phyloP scores from a whole-genome alignment of 73 alveolate species.

The Diophrys sp. region DNA sequence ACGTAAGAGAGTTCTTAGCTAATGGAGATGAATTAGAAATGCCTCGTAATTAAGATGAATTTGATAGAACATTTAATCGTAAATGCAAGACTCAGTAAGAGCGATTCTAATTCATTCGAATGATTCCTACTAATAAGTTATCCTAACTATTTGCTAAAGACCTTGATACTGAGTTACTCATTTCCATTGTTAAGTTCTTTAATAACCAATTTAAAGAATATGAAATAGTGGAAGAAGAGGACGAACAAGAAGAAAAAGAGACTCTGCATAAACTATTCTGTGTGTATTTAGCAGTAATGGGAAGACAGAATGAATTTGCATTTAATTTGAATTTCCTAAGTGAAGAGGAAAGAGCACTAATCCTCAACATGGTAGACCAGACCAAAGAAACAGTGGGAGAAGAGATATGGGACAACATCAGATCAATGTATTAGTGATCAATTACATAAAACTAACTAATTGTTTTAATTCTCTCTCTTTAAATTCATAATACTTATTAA shows the following conservation, averaged over 20 bases:
- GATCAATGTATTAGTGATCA: too few species aligned
- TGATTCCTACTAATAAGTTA: conserved; percentile 6
- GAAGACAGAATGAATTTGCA: too few species aligned
- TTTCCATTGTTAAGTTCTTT: not conserved
- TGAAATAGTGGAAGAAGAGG: not conserved
- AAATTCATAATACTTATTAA: too few species aligned
- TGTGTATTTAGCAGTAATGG: not conserved
- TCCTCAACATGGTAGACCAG: too few species aligned
- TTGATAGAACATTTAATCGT: conserved; percentile 6
- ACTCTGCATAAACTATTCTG: not conserved
- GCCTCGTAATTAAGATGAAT: conserved; percentile 3
- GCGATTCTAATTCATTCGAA: not conserved
- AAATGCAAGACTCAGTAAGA: conserved; percentile 9
- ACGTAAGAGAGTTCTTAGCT: not conserved
- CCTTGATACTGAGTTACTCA: not conserved
- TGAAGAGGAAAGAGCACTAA: too few species aligned
- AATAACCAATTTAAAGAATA: not conserved
- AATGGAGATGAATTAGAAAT: not conserved
- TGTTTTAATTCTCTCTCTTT: too few species aligned
- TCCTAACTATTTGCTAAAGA: not conserved
- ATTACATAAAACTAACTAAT: too few species aligned
- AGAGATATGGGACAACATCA: too few species aligned
- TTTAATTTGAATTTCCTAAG: too few species aligned
- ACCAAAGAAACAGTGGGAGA: too few species aligned
- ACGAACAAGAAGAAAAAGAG: not conserved